Conservation (phyloP, 805 yeast genomes). For the Wickerhamiella slavikovae region DNA sequence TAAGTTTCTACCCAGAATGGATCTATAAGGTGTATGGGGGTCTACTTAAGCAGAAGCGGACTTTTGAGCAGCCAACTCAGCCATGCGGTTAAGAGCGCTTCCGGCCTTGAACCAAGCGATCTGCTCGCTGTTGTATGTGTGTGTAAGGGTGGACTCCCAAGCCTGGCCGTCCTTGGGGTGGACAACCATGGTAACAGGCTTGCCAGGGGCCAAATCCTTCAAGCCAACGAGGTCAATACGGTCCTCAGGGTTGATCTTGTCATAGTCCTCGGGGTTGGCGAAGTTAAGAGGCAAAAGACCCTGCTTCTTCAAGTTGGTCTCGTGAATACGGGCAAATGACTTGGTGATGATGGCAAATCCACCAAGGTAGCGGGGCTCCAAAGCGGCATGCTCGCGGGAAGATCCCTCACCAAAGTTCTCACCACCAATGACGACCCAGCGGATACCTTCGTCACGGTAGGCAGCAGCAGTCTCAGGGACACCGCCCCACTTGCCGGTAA, state of each 20-base stretch:
- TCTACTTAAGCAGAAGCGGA: constrained; percentile 1
- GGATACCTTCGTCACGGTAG: constrained; percentile 82
- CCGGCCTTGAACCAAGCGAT: constrained; percentile 98
- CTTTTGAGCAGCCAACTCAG: constrained; percentile 18
- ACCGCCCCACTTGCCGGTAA: constrained; percentile 82
- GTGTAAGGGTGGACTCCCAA: constrained; percentile 84
- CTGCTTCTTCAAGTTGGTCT: constrained; percentile 98
- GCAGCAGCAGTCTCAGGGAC: constrained; percentile 93
- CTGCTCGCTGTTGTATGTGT: constrained; percentile 92
- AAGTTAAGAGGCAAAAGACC: constrained; percentile 96
- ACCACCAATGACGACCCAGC: constrained; percentile 96
- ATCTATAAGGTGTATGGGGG: no score
- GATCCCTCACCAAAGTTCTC: constrained; percentile 99
- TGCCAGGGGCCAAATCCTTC: constrained; percentile 78
- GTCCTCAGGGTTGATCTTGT: constrained; percentile 80
- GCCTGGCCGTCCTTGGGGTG: constrained; percentile 52
- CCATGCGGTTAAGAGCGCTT: constrained; percentile 96
- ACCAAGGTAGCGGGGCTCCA: constrained; percentile 98
- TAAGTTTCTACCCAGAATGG: no score
- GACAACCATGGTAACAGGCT: constrained; percentile 59
- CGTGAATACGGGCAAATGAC: constrained; percentile 97
- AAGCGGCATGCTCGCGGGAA: constrained; percentile 98
- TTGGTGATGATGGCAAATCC: constrained; percentile 95
- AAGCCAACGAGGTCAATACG: constrained; percentile 74
- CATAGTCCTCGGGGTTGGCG: constrained; percentile 73